phyloP scores from a whole-genome alignment of 768 basidiomycete genomes.

The Cyathus striatus region DNA sequence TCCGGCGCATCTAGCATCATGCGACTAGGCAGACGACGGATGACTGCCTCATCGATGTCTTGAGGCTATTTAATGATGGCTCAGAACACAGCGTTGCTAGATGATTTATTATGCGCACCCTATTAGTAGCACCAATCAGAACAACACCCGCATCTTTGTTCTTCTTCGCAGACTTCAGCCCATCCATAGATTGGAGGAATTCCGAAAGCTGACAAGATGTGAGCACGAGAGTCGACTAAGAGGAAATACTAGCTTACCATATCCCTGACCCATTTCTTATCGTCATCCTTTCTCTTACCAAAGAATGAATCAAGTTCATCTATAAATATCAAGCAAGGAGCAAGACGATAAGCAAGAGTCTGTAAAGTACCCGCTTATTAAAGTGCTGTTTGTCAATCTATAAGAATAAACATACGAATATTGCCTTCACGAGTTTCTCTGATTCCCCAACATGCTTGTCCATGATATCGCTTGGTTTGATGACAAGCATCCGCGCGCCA shows the following conservation, averaged over 20 bases:
- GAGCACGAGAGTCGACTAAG: neutral
- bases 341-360: conserved; percentile 65
- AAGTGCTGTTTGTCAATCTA: neutral
- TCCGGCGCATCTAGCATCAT: conserved; percentile 6
- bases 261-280: conserved; percentile 3
- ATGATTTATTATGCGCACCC: conserved; percentile 5
- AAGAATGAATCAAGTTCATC: conserved; percentile 79
- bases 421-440: conserved; percentile 7
- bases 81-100: neutral
- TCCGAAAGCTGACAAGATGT: conserved; percentile 1
- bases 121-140: conserved; percentile 13
- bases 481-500: conserved; percentile 11
- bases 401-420: conserved; percentile 9
- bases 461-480: conserved; percentile 2
- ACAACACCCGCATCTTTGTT: conserved; percentile 10
- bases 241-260: conserved; percentile 1
- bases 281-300: conserved; percentile 4
- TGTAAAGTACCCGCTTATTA: conserved; percentile 23
- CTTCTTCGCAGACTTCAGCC: conserved; percentile 9
- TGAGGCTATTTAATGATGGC: conserved; percentile 4
- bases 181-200: conserved; percentile 12
- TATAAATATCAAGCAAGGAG: conserved; percentile 76
- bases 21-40: conserved; percentile 7
- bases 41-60: conserved; percentile 11
- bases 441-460: conserved; percentile 8